Base-by-base conservation (phyloP, 495 filamentous ascomycete genomes). In the Xanthoparmelia taractica region DNA sequence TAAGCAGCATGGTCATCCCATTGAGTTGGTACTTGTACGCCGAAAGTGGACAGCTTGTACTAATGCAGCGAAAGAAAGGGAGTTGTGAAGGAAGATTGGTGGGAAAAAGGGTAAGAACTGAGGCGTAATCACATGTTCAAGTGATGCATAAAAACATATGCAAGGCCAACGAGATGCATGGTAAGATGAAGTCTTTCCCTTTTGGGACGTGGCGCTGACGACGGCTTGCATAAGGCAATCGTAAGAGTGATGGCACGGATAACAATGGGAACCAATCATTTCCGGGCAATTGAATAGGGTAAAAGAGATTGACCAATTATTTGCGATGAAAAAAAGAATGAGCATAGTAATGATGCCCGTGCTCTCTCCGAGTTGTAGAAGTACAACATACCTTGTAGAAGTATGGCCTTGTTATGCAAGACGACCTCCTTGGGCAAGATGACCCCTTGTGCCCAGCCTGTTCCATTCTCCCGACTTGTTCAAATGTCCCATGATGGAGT, bases 81-180 rank as follows among this genome's bases (percentile, higher is more conserved):
- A 25, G 27, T 25, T 31, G 48, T 13, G 31, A 12, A 52, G 27
- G 27, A 31, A 5, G 12, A 48, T 1, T 48, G 43, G 43, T 47
- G 45, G 45, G 13, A 48, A 52, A 13, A 31, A 11, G n/a, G n/a
- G 23, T 10, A 13, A 31, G 48, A 25, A 31, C 13, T 25, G 29
- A 29, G 48, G 27, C 27, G 5, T 13, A 13, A 52, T 52, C 25
- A 52, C 48, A 15, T 31, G 25, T 20, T 25, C 2, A 52, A 29
- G 48, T 52, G 13, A 52, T 52, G 48, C 48, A 52, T 15, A 8
- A 27, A 17, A 15, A 18, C 4, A 13, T 31, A 52, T 52, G 48
- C 48, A 52, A 17, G 48, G 27, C 48, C 48, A 52, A 52, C 48
- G 48, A 52, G 48, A 52, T 52, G 48, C 48, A 18, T 31, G 15